These are phyloP conservation scores for Aquilaria malaccensis DNA, from an alignment of 345 rosid species.

Conservation along the genomic window DNA sequence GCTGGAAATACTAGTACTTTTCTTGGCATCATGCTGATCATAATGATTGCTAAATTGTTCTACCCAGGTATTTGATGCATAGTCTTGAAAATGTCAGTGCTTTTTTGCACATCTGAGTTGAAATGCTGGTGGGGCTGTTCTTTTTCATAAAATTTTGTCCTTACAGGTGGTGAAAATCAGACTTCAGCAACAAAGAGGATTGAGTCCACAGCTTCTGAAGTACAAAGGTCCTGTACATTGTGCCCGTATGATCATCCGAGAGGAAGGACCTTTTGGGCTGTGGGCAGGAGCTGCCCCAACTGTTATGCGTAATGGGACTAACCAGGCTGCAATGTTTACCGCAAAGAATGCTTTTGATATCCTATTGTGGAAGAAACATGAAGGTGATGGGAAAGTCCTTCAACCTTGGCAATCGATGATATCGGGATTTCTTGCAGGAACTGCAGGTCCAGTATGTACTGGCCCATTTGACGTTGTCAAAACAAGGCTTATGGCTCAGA, in stretches of 20 bases:
- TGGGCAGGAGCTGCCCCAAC: slow-evolving; percentile 99
- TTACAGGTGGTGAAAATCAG: slow-evolving; percentile 90
- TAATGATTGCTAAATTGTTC: too few species aligned
- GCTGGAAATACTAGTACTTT: too few species aligned
- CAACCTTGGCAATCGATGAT: slow-evolving; percentile 97
- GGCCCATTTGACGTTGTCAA: slow-evolving; percentile 99
- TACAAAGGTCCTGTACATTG: slow-evolving; percentile 94
- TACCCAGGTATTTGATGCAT: too few species aligned
- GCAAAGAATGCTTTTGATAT: slow-evolving; percentile 82
- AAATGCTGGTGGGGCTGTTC: too few species aligned
- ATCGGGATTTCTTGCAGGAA: slow-evolving; percentile 93
- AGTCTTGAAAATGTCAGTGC: not conserved
- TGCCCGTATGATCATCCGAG: slow-evolving; percentile 53
- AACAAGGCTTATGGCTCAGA: slow-evolving; percentile 95
- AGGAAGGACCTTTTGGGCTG: slow-evolving; percentile 77
- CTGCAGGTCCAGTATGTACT: slow-evolving; percentile 85
- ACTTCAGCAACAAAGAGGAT: slow-evolving; percentile 88
- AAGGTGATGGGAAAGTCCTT: slow-evolving; percentile 80
- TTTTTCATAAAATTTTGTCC: slow-evolving; percentile 8
- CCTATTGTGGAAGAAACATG: slow-evolving; percentile 84
- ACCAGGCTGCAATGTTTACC: slow-evolving; percentile 96
- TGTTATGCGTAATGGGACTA: slow-evolving; percentile 94
- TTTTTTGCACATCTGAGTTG: not conserved
- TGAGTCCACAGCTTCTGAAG: slow-evolving; percentile 69
- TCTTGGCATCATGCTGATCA: too few species aligned